These are phyloP conservation scores for Hypoxylon sp. DNA, from an alignment of 2,329 filamentous ascomycete genomes.

Conservation along the genomic window DNA sequence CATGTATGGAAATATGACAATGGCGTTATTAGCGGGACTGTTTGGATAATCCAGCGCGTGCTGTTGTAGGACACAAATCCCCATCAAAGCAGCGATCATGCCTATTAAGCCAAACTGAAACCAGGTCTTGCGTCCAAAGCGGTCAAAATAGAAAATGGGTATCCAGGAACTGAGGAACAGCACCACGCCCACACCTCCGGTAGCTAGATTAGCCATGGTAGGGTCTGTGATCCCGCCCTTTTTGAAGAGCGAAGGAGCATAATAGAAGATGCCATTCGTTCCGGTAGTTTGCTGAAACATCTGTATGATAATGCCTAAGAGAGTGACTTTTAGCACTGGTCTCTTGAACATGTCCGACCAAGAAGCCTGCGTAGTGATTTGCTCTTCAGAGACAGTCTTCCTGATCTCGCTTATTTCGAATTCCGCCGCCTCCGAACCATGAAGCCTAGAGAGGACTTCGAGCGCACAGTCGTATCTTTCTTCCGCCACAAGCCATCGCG, in stretches of 20 bases:
- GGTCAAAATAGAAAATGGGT: conserved; percentile 51
- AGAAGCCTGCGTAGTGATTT: conserved; percentile 39
- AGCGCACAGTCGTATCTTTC: conserved; percentile 46
- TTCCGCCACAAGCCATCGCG: conserved; percentile 47
- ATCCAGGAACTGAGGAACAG: conserved; percentile 51
- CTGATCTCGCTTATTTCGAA: conserved; percentile 64
- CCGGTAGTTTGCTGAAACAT: conserved; percentile 50
- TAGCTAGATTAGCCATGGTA: conserved; percentile 50
- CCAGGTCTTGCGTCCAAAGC: conserved; percentile 52
- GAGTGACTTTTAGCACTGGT: conserved; percentile 49
- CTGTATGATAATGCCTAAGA: conserved; percentile 49
- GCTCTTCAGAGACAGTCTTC: conserved; percentile 43
- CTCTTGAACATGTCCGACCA: conserved; percentile 51
- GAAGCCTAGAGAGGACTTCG: conserved; percentile 46
- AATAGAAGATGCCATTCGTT: conserved; percentile 51
- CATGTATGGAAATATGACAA: conserved; percentile 50
- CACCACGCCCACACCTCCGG: conserved; percentile 49
- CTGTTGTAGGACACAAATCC: conserved; percentile 49
- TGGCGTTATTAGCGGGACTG: conserved; percentile 47
- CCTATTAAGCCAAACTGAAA: conserved; percentile 50
- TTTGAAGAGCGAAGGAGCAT: conserved; percentile 47
- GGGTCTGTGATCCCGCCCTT: conserved; percentile 48
- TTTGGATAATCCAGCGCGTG: conserved; percentile 48
- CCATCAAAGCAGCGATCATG: conserved; percentile 49
- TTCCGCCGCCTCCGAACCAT: conserved; percentile 56